Conservation (phyloP, 2,329 filamentous ascomycete species). For the Fusarium haematococcum region DNA sequence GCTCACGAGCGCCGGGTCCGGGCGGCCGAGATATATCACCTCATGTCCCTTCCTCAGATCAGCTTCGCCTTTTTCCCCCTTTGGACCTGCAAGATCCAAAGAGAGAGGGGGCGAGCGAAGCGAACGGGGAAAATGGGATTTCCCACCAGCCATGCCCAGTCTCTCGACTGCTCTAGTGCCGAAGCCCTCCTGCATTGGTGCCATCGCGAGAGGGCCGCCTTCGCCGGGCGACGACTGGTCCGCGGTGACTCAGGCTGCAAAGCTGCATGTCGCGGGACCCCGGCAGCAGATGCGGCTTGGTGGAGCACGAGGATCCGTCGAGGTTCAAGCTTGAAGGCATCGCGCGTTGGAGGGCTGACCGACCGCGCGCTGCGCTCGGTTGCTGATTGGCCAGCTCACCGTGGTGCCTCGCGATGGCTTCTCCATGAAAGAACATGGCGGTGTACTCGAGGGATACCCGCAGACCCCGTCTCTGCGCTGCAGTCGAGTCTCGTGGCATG, state of each 20-base stretch:
- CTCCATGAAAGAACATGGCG: conserved; percentile 1
- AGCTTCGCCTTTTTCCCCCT: conserved; percentile 29
- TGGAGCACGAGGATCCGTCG: conserved; percentile 6
- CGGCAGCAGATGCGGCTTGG: conserved; percentile 11
- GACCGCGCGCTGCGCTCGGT: conserved; percentile 37
- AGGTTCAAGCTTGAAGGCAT: conserved; percentile 1
- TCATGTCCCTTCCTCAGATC: conserved; percentile 15
- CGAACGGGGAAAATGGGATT: not conserved
- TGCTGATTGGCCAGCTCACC: conserved; percentile 30
- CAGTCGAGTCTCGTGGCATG: conserved; percentile 24
- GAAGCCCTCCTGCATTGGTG: conserved; percentile 36
- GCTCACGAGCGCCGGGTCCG: conserved; percentile 29
- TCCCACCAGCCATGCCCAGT: conserved; percentile 16
- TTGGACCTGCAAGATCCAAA: conserved; percentile 5
- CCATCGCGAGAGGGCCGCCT: conserved; percentile 40
- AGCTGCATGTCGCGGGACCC: conserved; percentile 19
- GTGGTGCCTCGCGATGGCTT: conserved; percentile 10
- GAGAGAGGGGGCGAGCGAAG: not conserved
- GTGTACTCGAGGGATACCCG: conserved; percentile 36
- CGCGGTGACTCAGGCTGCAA: conserved; percentile 41
- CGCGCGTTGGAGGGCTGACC: conserved; percentile 36
- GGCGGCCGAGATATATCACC: conserved; percentile 44
- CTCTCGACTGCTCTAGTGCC: conserved; percentile 23
- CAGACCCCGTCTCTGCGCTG: not conserved
- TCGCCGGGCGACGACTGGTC: conserved; percentile 41